Base-by-base conservation (phyloP, 139 green algal genomes). In the Asterochloris erici region DNA sequence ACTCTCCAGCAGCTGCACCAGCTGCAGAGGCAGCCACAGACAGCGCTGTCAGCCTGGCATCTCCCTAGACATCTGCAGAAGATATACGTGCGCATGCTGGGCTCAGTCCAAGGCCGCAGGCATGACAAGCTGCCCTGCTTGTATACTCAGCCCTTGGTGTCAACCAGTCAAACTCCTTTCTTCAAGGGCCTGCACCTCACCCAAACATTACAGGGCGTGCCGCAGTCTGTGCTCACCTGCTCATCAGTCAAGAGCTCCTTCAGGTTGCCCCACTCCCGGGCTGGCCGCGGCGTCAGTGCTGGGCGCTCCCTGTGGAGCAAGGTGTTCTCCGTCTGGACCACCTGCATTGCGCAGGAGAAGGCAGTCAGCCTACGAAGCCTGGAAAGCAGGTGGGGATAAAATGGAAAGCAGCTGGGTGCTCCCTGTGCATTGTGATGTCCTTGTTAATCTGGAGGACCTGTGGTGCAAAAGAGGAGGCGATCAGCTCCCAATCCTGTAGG, bases 211-310 rank as follows among this genome's bases (percentile, higher is more conserved):
- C 17, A 60, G 71, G 19, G 15, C 71, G 19, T 9, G 23, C 17
- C 4, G 15, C n/a, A 11, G 23, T 38, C 1, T 21, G 14, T 38
- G 16, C 23, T 28, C 11, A 74, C 78, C 62, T 74, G 63, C 11
- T 75, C 78, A 60, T 82, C 69, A 63, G 68, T 73, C 26, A 82
- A 63, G 78, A 82, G 78, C 14, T 82, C 78, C 27, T 63, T 74
- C 61, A 82, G 78, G 63, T 38, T 19, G 28, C 61, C 47, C 12
- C 73, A 6, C 11, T 82, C 78, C 63, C 78, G 26, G n/a, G 63
- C 16, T n/a, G 78, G 78, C 61, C 78, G 78, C n/a, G 78, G 78
- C 13, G 78, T 82, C 26, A 82, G 63, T 19, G 13, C 27, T 23
- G 78, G 78, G 61, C 63, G 15, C 28, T 82, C 78, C 27, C 63